Percentiles rank a stretch among this genome's conserved stretches.
These are phyloP conservation scores for Aspergillus uvarum DNA, from an alignment of 2,329 filamentous ascomycete species.

Conservation along the genomic window DNA sequence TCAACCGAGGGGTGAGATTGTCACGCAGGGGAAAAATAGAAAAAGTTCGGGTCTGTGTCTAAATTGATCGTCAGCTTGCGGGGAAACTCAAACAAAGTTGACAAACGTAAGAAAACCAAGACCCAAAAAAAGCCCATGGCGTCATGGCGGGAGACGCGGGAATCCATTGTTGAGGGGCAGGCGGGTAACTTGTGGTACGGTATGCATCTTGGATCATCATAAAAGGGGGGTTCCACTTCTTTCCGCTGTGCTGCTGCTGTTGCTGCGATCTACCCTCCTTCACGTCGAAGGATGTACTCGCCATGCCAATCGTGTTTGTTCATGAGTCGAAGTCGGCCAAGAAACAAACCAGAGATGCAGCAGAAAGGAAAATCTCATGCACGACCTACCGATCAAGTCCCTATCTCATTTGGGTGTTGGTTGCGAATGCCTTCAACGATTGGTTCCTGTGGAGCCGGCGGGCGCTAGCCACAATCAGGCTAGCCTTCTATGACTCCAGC, in stretches of 20 bases:
- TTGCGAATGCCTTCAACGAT: background rate
- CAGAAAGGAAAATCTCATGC: background rate
- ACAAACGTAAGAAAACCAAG: slow-evolving; percentile 4
- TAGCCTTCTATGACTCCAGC: background rate
- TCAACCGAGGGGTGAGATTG: background rate
- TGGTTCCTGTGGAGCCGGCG: slow-evolving; percentile 10
- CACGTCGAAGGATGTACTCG: background rate
- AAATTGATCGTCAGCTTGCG: slow-evolving; percentile 17
- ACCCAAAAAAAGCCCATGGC: slow-evolving; percentile 18
- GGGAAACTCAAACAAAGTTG: slow-evolving; percentile 13
- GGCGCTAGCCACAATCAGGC: slow-evolving; percentile 8
- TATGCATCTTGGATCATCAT: slow-evolving; percentile 6
- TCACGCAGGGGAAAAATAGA: background rate
- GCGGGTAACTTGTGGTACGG: slow-evolving; percentile 12
- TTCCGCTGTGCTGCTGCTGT: background rate
- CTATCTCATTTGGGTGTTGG: background rate
- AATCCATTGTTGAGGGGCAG: slow-evolving; percentile 2
- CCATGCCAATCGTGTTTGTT: background rate
- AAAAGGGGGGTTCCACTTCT: slow-evolving; percentile 2
- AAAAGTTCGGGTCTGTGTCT: slow-evolving; percentile 1
- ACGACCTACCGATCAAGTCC: background rate
- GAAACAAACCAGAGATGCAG: background rate
- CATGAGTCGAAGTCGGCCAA: background rate
- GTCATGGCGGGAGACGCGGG: slow-evolving; percentile 18
- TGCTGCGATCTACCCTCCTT: background rate